These are phyloP conservation scores for Lentinula detonsa DNA, from an alignment of 768 basidiomycete species.

Conservation along the genomic window DNA sequence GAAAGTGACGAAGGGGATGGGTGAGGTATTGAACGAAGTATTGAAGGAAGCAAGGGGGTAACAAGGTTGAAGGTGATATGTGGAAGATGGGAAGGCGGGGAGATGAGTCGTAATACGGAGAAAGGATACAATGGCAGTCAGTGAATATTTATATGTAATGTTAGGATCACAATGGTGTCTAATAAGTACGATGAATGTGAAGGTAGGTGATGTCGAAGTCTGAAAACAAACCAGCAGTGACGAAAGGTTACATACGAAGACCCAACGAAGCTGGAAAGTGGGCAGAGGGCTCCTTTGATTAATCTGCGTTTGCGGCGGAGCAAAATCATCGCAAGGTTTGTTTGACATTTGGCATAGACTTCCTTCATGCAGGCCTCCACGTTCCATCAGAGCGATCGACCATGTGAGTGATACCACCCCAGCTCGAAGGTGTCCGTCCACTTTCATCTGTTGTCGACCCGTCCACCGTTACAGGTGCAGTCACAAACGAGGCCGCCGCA, in stretches of 20 bases:
- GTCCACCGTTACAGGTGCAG: slow-evolving; percentile 53
- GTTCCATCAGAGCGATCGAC: slow-evolving; percentile 29
- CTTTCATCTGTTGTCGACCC: slow-evolving; percentile 48
- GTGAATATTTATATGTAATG: slow-evolving; percentile 3
- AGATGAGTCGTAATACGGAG: not conserved
- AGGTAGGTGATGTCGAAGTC: not conserved
- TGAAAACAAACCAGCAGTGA: not conserved
- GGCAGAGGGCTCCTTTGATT: not conserved
- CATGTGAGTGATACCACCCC: slow-evolving; percentile 39
- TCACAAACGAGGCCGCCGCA: slow-evolving; percentile 63
- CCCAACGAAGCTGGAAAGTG: not conserved
- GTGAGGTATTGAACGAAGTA: not conserved
- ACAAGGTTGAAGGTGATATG: not conserved
- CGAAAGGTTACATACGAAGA: not conserved
- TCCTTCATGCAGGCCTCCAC: slow-evolving; percentile 32
- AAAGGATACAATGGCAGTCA: not conserved
- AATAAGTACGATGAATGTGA: slow-evolving; percentile 20
- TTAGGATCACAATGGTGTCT: slow-evolving; percentile 16
- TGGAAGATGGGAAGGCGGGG: not conserved
- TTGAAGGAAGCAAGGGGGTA: not conserved
- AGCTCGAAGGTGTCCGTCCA: slow-evolving; percentile 39
- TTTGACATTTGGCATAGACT: not conserved
- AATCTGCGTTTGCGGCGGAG: slow-evolving; percentile 4
- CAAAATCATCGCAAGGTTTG: not conserved
- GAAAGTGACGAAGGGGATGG: not conserved